Base-by-base conservation (phyloP, 352 stramenopile genomes). In the Phytopythium helicoides region DNA sequence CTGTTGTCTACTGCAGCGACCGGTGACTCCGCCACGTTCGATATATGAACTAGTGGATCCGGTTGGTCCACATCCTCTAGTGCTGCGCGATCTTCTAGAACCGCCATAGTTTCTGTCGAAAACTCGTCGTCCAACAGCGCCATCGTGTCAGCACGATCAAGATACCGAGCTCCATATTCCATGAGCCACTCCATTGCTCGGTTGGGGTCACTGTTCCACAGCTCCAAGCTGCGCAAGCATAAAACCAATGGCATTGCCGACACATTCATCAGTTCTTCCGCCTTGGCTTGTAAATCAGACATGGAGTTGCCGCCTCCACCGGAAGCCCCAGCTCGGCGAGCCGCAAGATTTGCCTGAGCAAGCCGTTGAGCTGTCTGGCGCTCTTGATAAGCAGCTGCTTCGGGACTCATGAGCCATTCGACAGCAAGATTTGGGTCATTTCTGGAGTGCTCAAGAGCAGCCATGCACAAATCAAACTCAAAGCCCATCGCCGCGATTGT, bases 161-260 rank as follows among this genome's bases (percentile, higher is more conserved):
- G 46, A 47, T 89, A 94, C 8, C 68, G 74, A 7, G 39, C 62
- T 12, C 86, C 86, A 23, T 92, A 74, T 50, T 95, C 86, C 71
- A 95, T 92, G 9, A 95, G 56, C 86, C 86, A 95, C 62, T 94
- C 86, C 81, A 94, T 91, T 1, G 86, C 79, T 25, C 81, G 78
- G 44, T 95, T 93, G 3, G 83, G 80, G 53, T 95, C 83, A n/a
- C 56, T 73, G 44, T 86, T 89, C 18, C 65, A 85, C 7, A 95
- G 66, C 47, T 95, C 86, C 2, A 95, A 52, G 5, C 83, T 83
- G 47, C 78, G 78, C 15, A 82, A 62, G 0, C 68, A 77, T 1
- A 95, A 55, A 4, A 61, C 71, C 44, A 75, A 77, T 0, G 81
- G 86, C 81, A 92, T 93, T 0, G 73, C 78, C 0, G 81, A 91